phyloP scores from a whole-genome alignment of 2,329 filamentous ascomycete genomes.

The Thielaviopsis ethacetica region DNA sequence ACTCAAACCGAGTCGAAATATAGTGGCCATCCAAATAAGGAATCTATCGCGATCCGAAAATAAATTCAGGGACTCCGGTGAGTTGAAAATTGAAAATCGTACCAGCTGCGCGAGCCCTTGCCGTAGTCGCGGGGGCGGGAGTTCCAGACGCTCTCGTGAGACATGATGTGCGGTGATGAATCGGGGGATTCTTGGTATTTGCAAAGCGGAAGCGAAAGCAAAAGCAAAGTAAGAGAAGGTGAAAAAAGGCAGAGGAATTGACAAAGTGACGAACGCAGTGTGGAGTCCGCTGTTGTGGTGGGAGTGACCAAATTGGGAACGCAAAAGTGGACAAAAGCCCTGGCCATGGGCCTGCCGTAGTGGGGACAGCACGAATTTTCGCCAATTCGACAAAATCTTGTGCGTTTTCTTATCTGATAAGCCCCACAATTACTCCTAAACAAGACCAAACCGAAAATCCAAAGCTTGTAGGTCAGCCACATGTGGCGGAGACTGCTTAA shows the following conservation, averaged over 20 bases:
- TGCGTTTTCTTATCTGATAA: conserved; percentile 9
- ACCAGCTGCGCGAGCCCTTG: conserved; percentile 91
- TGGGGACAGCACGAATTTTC: conserved; percentile 7
- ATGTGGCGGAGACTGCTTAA: neutral
- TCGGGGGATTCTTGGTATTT: conserved; percentile 11
- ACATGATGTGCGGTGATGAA: conserved; percentile 34
- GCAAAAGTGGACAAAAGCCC: conserved; percentile 11
- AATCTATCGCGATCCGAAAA: neutral
- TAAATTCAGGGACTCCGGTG: neutral
- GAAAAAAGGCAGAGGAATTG: conserved; percentile 2
- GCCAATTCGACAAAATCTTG: conserved; percentile 1
- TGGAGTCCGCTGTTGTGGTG: conserved; percentile 6
- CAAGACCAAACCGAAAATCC: neutral
- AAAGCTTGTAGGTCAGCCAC: neutral
- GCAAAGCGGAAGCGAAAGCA: conserved; percentile 10
- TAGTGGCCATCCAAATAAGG: neutral
- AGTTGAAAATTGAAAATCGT: conserved; percentile 26
- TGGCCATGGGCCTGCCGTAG: conserved; percentile 5
- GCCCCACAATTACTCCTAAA: neutral
- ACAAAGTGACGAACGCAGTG: conserved; percentile 5
- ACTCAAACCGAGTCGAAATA: neutral
- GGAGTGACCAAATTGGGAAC: conserved; percentile 7
- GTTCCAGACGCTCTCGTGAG: conserved; percentile 96
- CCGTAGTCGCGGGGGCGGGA: conserved; percentile 93
- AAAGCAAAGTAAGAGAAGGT: conserved; percentile 12